Base-by-base conservation (phyloP, 2,329 filamentous ascomycete genomes). In the Verticillium alfalfae region DNA sequence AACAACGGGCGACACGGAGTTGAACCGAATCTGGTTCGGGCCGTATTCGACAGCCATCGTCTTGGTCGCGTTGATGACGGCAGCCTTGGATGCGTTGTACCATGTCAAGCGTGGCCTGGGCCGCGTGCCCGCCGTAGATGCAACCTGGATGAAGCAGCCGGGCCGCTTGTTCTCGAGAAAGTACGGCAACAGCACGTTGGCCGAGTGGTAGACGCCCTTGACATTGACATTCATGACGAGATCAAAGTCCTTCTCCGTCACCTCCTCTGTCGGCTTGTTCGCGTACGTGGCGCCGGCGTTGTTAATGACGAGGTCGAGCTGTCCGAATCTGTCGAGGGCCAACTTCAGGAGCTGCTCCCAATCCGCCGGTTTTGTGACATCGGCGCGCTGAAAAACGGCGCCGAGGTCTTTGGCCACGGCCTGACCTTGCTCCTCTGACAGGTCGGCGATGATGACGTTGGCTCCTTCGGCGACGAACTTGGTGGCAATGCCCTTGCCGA, bases 21-120 rank as follows among this genome's bases (percentile, higher is more conserved):
- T 92, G 68, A 93, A 88, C 0, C 89, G 84, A 65, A 93, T 91
- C 66, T 90, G 82, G 60, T 90, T 83, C 0, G 85, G 82, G 0
- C 87, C 90, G 67, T 89, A 93, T 72, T 93, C 90, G 1, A 89
- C 86, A 0, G 89, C 90, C 66, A 93, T 73, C 1, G 74, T 70
- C 72, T 83, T 83, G 0, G 78, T 80, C 45, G 84, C 64, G 57
- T 83, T 88, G 66, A 82, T 82, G 12, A 88, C 83, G 0, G 88
- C 88, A 0, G 84, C 87, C 70, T 91, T 91, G 54, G 82, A 85
- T 1, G 87, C 85, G 68, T 89, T 90, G 68, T 90, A 90, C 87
- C 88, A 90, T 1, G 87, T 86, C 56, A 90, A 69, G 0, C 86
- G 83, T 0, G 85, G 84, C 31, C 88, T 78, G 0, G 88, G 88